Evolutionary conservation across 495 filamentous ascomycete genomes (phyloP).

Genomic region (Aspergillus conjunctus): DNA sequence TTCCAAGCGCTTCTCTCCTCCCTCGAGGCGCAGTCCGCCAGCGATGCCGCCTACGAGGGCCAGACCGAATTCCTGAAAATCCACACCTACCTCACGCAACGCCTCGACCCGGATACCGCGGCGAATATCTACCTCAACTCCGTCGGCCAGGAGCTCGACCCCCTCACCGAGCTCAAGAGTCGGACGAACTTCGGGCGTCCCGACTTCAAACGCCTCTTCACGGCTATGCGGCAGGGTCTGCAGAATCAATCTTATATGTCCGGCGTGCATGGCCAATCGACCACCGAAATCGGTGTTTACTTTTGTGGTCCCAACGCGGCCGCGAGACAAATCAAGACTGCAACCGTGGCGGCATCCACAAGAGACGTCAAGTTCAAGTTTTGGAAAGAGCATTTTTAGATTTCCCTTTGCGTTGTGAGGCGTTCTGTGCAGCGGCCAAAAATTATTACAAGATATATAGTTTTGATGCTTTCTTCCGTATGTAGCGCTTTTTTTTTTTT

Average conservation of each 20-base stretch:
- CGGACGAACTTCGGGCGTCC: conserved; percentile 96
- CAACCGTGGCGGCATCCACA: conserved; percentile 67
- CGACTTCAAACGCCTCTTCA: conserved; percentile 82
- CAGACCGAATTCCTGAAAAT: conserved; percentile 92
- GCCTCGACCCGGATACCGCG: conserved; percentile 84
- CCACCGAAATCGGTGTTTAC: conserved; percentile 92
- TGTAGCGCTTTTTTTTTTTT: conserved; percentile 6
- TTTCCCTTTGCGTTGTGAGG: neutral
- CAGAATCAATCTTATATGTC: conserved; percentile 79
- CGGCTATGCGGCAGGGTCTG: conserved; percentile 85
- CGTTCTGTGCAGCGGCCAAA: neutral
- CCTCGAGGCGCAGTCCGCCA: conserved; percentile 82
- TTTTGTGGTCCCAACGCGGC: conserved; percentile 88
- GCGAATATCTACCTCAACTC: conserved; percentile 97
- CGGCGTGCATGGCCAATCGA: conserved; percentile 68
- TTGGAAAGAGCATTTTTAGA: conserved; percentile 92
- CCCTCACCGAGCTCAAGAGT: conserved; percentile 84
- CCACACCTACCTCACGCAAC: conserved; percentile 96
- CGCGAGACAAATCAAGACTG: conserved; percentile 82
- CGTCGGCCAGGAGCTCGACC: conserved; percentile 83
- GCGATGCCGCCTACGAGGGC: conserved; percentile 64
- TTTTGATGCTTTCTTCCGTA: neutral
- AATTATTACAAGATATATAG: neutral
- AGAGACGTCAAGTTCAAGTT: conserved; percentile 91
- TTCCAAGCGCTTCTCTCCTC: conserved; percentile 92